Base-by-base conservation (phyloP, 2,329 filamentous ascomycete genomes). In the Hymenoscyphus infarciens region DNA sequence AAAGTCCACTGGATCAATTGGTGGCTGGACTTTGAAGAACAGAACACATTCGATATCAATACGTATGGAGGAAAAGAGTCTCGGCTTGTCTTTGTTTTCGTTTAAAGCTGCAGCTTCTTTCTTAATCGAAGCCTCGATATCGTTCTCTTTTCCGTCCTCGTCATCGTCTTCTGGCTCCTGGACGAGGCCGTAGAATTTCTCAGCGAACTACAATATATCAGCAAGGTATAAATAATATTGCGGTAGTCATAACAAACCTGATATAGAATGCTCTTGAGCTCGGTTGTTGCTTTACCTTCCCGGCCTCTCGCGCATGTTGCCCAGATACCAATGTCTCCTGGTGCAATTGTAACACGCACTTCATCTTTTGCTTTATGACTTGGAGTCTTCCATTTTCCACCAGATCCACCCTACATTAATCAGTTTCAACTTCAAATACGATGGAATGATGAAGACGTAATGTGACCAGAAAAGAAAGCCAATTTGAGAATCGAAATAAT, bases 311-410 rank as follows among this genome's bases (percentile, higher is more conserved):
- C 85, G 73, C 89, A 93, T 0, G 90, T 92, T 31, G 88, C 87
- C 89, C 89, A 94, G 63, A 94, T 86, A 5, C 90, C 90, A 59
- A 82, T 79, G 70, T 92, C 88, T 5, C 89, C 89, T 5, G 87
- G 79, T 68, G 90, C 84, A 56, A 92, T 75, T 13, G 75, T 79
- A 76, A 77, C 77, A 15, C 75, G 75, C 64, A 76, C 74, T 22
- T 77, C 76, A 53, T 78, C 68, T 71, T 82, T 86, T 38, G 77
- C 76, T 69, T 81, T 79, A 55, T 87, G 84, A 64, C 85, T 81
- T 15, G 85, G 77, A 29, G 85, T 88, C 71, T 82, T 81, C 86
- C 86, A 88, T 72, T 80, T 84, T 11, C 76, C 76, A 61, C 76
- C 76, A 61, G 78, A 81, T 61, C 84, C 83, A 39, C 80, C 69